Percentiles rank a stretch among this genome's conserved stretches.
These are phyloP conservation scores for Rhizomucor miehei DNA, from an alignment of 371 early-diverging fungal species.

Conservation along the genomic window DNA sequence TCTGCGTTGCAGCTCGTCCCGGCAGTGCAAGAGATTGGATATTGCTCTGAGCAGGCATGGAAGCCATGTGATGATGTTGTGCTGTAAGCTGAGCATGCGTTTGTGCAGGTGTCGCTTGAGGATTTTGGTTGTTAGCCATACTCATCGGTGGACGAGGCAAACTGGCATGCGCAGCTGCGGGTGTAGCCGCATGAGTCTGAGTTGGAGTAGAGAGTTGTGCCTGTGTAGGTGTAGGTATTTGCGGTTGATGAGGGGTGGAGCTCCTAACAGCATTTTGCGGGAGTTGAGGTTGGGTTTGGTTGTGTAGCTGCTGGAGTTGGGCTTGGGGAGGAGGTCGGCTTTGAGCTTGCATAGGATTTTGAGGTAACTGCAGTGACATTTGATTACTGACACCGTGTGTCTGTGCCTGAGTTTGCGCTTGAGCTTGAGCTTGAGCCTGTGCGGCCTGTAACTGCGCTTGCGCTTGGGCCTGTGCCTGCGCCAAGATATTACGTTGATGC, in stretches of 20 bases:
- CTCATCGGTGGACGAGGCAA: constrained; percentile 24
- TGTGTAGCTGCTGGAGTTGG: constrained; percentile 10
- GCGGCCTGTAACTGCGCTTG: constrained; percentile 17
- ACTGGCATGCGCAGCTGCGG: constrained; percentile 19
- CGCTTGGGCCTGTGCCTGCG: constrained; percentile 19
- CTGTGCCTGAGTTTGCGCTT: constrained; percentile 25
- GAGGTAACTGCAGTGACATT: neutral
- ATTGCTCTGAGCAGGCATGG: constrained; percentile 18
- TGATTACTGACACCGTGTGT: constrained; percentile 9
- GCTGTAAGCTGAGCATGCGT: constrained; percentile 18
- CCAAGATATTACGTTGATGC: constrained; percentile 30
- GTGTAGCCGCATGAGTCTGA: constrained; percentile 33
- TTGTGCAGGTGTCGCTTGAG: constrained; percentile 30
- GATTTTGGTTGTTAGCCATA: constrained; percentile 13
- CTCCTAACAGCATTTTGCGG: neutral
- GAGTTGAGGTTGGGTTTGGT: constrained; percentile 13
- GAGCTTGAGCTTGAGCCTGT: constrained; percentile 22
- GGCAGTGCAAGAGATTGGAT: constrained; percentile 24
- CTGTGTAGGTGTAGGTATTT: constrained; percentile 29
- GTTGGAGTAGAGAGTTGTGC: constrained; percentile 41
- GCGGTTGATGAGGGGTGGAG: constrained; percentile 18
- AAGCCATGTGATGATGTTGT: constrained; percentile 18
- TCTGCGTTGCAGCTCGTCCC: constrained; percentile 19
- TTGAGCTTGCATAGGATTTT: neutral
- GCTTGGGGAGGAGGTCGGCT: neutral